Evolutionary conservation across 305 asterid species (phyloP), one percentile per base, ranked within the genome.

Genomic region (Striga hermonthica): DNA sequence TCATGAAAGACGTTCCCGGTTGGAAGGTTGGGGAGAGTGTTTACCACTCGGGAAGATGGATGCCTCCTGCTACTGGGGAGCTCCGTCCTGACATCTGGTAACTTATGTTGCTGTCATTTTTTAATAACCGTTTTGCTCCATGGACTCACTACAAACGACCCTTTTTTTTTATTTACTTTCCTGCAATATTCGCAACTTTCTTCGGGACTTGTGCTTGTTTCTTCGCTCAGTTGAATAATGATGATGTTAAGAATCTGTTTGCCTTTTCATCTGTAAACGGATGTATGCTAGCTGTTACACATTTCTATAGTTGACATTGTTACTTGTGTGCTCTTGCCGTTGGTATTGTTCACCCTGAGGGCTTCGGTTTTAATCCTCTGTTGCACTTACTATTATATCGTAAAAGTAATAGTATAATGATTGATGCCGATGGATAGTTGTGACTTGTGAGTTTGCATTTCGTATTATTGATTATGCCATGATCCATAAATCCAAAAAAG

Each of bases 1-100:
- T 93, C 76, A 93, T 93, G 98, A 93, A 90, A 76, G 91, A 93
- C 15, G 97, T 93, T 41, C 97, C 96, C 0, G 96, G 96, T 12
- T 88, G 96, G 96, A 83, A 84, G 73, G 95, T 86, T 58, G 95
- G 96, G n/a, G 91, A 88, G 77, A 88, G 68, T 66, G 95, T 86
- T 55, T 88, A 88, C 85, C 72, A 88, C 77, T 88, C 96, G 0
- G 95, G 96, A 34, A 84, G 67, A 72, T 88, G 96, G 96, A 86
- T 88, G 95, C 96, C 96, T 52, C 96, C 96, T 6, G 83, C 95
- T 8, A 82, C 88, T 4, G 96, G 96, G 41, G 88, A 86, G 76
- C 89, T 88, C 67, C 88, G 95, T 14, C 95, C 95, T 47, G 96
- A 86, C 60, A 70, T 83, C 72, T 83, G 93, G 95, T 83, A 75